These are phyloP conservation scores for Aegilops umbellulata DNA, from an alignment of 176 grass and related monocot genomes.

Conservation along the genomic window DNA sequence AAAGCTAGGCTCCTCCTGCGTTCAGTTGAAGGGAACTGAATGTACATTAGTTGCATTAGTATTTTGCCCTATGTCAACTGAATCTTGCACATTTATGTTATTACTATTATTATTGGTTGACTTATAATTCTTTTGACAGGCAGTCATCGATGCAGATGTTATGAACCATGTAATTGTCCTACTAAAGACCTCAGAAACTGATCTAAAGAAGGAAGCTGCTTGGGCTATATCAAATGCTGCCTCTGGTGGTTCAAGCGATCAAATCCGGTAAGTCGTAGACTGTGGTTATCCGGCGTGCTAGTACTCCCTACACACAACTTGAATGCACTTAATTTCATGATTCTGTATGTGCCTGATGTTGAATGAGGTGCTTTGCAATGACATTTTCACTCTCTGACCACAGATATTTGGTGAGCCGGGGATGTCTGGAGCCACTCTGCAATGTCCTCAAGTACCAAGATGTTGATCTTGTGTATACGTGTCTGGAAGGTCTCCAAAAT, in stretches of 20 bases:
- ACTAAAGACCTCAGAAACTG: conserved; percentile 45
- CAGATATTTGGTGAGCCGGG: conserved; percentile 70
- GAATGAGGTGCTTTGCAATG: background rate
- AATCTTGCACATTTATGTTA: background rate
- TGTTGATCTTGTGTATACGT: conserved; percentile 43
- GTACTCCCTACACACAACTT: background rate
- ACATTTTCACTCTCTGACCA: background rate
- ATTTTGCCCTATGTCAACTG: background rate
- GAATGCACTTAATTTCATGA: background rate
- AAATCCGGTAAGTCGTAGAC: conserved; percentile 53
- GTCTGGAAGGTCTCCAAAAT: conserved; percentile 68
- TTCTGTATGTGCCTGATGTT: background rate
- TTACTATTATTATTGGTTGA: background rate
- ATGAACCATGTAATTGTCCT: conserved; percentile 54
- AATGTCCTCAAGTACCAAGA: conserved; percentile 52
- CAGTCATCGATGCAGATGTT: conserved; percentile 66
- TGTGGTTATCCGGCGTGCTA: background rate
- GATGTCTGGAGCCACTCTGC: conserved; percentile 70
- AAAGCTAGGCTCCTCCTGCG: background rate
- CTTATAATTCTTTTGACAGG: conserved; percentile 43
- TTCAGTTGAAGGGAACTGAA: background rate
- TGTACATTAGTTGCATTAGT: background rate
- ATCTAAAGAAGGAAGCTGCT: conserved; percentile 69
- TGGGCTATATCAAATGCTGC: conserved; percentile 84
- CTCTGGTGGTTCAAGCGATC: conserved; percentile 48